These are phyloP conservation scores for Penicillium sp. DNA, from an alignment of 2,329 filamentous ascomycete genomes.

Conservation along the genomic window DNA sequence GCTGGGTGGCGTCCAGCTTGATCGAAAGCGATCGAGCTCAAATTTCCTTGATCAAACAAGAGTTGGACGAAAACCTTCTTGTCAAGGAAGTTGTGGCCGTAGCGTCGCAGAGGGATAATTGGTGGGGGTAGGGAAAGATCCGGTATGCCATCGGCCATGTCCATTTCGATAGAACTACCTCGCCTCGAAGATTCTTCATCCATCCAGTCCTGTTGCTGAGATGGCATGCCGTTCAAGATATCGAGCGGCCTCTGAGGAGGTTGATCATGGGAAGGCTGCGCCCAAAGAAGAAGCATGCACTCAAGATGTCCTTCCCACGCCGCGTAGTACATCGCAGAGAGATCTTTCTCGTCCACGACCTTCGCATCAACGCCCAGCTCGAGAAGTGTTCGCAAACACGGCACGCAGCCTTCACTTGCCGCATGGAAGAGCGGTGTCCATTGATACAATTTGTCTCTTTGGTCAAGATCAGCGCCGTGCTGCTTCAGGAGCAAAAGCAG, in stretches of 20 bases:
- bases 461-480: constrained; percentile 85
- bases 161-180: constrained; percentile 61
- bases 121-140: constrained; percentile 88
- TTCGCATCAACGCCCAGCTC: constrained; percentile 74
- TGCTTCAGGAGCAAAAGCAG: constrained; percentile 76
- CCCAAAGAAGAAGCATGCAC: constrained; percentile 80
- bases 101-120: constrained; percentile 89
- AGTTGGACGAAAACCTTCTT: constrained; percentile 96
- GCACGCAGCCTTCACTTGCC: constrained; percentile 90
- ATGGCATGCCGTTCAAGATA: constrained; percentile 34
- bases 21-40: constrained; percentile 85
- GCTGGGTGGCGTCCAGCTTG: constrained; percentile 96
- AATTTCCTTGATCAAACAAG: constrained; percentile 69
- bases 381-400: constrained; percentile 78
- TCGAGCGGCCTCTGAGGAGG: constrained; percentile 32
- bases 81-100: constrained; percentile 97
- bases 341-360: constrained; percentile 84
- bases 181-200: constrained; percentile 29
- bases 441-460: constrained; percentile 91
- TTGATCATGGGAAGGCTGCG: constrained; percentile 27
- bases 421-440: constrained; percentile 98
- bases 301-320: constrained; percentile 96
- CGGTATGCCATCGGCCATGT: constrained; percentile 79
- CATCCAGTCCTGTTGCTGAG: constrained; percentile 26
- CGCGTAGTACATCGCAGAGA: constrained; percentile 96